A percentile compares a stretch with the other conserved stretches of the same genome.
Conservation (phyloP, 2,329 filamentous ascomycete genomes). For the Talaromyces funiculosus region DNA sequence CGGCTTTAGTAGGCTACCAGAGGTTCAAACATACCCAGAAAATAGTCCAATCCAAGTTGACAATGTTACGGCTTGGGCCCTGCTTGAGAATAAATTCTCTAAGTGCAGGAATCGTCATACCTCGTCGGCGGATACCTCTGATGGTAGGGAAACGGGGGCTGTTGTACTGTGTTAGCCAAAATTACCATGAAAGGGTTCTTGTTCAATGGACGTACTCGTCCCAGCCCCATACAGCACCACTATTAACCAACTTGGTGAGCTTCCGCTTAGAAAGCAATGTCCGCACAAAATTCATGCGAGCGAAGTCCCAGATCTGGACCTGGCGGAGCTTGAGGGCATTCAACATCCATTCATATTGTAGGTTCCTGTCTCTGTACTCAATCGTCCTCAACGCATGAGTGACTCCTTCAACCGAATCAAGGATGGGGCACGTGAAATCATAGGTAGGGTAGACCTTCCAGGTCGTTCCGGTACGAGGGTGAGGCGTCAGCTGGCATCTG, state of each 20-base stretch:
- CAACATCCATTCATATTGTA: slow-evolving; percentile 49
- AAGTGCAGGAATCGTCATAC: slow-evolving; percentile 45
- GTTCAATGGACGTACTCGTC: slow-evolving; percentile 31
- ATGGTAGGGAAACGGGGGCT: slow-evolving; percentile 47
- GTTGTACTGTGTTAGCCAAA: not conserved
- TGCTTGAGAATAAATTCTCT: slow-evolving; percentile 49
- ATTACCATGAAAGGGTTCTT: not conserved
- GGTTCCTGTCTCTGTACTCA: slow-evolving; percentile 51
- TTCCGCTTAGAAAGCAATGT: slow-evolving; percentile 49
- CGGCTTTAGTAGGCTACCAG: not conserved
- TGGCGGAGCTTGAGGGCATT: slow-evolving; percentile 42
- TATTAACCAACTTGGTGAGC: slow-evolving; percentile 46
- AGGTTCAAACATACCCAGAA: slow-evolving; percentile 34
- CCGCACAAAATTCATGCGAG: slow-evolving; percentile 49
- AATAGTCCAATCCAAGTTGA: slow-evolving; percentile 46
- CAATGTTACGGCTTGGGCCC: slow-evolving; percentile 45
- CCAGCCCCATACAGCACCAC: slow-evolving; percentile 47
- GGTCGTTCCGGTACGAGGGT: slow-evolving; percentile 58
- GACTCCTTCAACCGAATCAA: slow-evolving; percentile 58
- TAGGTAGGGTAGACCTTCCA: slow-evolving; percentile 66
- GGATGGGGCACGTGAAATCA: slow-evolving; percentile 60
- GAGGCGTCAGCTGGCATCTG: slow-evolving; percentile 69
- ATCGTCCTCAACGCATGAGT: slow-evolving; percentile 62
- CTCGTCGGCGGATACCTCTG: slow-evolving; percentile 45
- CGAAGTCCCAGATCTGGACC: slow-evolving; percentile 49